These are phyloP conservation scores for Fusarium succisae DNA, from an alignment of 2,329 filamentous ascomycete genomes.

Conservation along the genomic window DNA sequence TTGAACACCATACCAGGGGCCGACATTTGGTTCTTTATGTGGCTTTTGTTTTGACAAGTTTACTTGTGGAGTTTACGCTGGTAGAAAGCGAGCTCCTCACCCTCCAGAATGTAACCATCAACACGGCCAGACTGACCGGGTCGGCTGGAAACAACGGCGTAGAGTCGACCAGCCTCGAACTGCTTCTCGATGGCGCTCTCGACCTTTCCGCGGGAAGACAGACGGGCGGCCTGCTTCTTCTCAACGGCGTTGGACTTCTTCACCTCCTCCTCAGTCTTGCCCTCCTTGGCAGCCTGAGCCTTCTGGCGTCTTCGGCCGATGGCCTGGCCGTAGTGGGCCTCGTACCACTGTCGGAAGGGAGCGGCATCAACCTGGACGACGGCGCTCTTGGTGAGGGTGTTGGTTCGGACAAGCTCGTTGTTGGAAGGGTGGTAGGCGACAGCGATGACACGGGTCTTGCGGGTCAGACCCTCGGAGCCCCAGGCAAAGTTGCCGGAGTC, in stretches of 20 bases:
- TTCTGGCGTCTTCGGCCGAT: slow-evolving; percentile 92
- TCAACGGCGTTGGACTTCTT: slow-evolving; percentile 97
- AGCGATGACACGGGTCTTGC: slow-evolving; percentile 98
- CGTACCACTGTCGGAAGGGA: slow-evolving; percentile 99
- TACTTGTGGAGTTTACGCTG: slow-evolving; percentile 99
- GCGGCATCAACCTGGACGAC: slow-evolving; percentile 99
- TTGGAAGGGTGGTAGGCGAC: slow-evolving; percentile 99
- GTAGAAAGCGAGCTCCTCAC: slow-evolving; percentile 99
- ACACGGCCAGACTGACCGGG: slow-evolving; percentile 96
- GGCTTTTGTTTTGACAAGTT: slow-evolving; percentile 47
- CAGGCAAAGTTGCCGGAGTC: slow-evolving; percentile 99
- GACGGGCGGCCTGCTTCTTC: slow-evolving; percentile 95
- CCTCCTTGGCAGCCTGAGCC: slow-evolving; percentile 70
- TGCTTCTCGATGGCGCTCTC: slow-evolving; percentile 94
- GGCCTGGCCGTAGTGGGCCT: slow-evolving; percentile 96
- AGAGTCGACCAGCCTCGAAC: slow-evolving; percentile 99
- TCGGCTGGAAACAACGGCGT: slow-evolving; percentile 89
- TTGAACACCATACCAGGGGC: slow-evolving; percentile 51
- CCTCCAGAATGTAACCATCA: slow-evolving; percentile 98
- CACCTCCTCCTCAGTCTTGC: slow-evolving; percentile 71
- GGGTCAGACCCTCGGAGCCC: slow-evolving; percentile 96
- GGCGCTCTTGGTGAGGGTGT: slow-evolving; percentile 99
- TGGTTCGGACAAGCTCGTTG: slow-evolving; percentile 99
- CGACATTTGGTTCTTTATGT: slow-evolving; percentile 36
- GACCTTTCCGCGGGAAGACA: slow-evolving; percentile 88